Evolutionary conservation across 495 filamentous ascomycete genomes (phyloP).

Genomic region (Talaromyces trachyspermus): DNA sequence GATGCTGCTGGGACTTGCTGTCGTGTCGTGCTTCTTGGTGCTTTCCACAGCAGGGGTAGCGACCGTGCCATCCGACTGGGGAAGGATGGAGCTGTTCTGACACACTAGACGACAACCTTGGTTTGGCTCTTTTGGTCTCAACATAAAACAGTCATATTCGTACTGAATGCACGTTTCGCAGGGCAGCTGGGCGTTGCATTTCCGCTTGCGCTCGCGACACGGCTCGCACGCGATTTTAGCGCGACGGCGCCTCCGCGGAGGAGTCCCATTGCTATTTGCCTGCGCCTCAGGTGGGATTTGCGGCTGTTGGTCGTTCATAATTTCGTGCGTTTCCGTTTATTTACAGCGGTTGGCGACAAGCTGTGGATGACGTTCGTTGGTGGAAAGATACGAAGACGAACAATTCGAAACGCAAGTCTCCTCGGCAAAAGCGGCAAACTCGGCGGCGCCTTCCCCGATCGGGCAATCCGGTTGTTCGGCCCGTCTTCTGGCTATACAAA

Average conservation of each 20-base stretch:
- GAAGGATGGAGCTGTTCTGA: too few species aligned
- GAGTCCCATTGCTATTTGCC: not conserved
- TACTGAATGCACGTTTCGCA: constrained; percentile 40
- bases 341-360: too few species aligned
- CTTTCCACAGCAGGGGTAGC: too few species aligned
- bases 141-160: constrained; percentile 43
- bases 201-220: constrained; percentile 42
- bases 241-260: constrained; percentile 23
- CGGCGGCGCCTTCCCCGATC: too few species aligned
- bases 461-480: too few species aligned
- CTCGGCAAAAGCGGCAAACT: too few species aligned
- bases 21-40: not conserved
- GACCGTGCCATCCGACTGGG: too few species aligned
- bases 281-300: not conserved
- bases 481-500: too few species aligned
- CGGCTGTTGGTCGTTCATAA: not conserved
- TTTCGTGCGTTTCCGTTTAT: not conserved
- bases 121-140: constrained; percentile 2
- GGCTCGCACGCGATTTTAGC: constrained; percentile 37
- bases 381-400: not conserved
- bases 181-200: constrained; percentile 37
- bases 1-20: too few species aligned
- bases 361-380: not conserved
- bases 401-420: too few species aligned
- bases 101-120: not conserved